Conservation (phyloP, 2,329 filamentous ascomycete species). For the Bipolaris oryzae region DNA sequence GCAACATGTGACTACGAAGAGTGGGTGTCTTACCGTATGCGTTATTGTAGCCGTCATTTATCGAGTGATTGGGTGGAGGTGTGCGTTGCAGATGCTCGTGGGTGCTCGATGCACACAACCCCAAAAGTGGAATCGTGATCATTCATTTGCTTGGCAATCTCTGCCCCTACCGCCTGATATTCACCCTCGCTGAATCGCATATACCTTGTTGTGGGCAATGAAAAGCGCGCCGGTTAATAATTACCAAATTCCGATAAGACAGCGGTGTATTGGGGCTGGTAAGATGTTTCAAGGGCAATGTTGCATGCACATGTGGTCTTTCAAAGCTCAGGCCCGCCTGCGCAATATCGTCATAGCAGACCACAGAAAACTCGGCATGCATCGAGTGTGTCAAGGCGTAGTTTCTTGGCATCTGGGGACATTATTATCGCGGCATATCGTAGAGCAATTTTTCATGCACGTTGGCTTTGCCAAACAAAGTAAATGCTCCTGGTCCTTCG, state of each 20-base stretch:
- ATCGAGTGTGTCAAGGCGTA: not conserved
- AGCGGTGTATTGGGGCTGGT: not conserved
- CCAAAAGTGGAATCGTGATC: not conserved
- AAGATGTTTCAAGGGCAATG: not conserved
- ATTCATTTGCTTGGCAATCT: conserved; percentile 9
- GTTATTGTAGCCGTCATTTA: conserved; percentile 1
- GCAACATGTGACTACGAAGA: conserved; percentile 5
- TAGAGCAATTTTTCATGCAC: not conserved
- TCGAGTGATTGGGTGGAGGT: not conserved
- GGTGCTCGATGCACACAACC: not conserved
- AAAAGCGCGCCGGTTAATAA: not conserved
- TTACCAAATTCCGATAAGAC: not conserved
- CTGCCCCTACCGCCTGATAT: not conserved
- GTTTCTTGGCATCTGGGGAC: not conserved
- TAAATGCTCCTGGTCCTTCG: not conserved
- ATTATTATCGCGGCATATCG: not conserved
- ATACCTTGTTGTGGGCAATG: not conserved
- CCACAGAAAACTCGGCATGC: not conserved
- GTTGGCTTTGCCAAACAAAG: not conserved
- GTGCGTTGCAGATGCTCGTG: not conserved
- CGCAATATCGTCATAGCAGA: conserved; percentile 5
- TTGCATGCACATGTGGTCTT: not conserved
- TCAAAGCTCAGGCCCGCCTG: not conserved
- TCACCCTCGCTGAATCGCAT: not conserved
- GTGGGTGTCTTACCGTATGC: conserved; percentile 3